Evolutionary conservation across 164 flowering plant species (phyloP).

Genomic region (Dillenia suffruticosa): DNA sequence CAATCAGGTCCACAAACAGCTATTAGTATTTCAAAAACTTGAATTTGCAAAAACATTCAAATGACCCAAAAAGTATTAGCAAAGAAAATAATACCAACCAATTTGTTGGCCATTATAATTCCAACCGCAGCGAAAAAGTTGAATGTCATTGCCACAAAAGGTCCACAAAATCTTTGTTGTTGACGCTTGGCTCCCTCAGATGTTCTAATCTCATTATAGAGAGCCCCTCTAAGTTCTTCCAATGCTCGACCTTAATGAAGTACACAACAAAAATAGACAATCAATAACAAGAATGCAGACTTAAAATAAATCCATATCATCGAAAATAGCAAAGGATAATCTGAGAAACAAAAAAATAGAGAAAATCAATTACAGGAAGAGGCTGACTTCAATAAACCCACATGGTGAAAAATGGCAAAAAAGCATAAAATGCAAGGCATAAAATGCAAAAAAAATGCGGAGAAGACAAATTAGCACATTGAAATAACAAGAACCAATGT

Average conservation of each 20-base stretch:
- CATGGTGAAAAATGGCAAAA: too few relatives aligned
- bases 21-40: too few relatives aligned
- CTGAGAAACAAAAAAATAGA: not conserved
- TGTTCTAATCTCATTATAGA: conserved; percentile 70
- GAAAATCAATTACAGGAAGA: not conserved
- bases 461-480: too few relatives aligned
- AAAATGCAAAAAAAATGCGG: too few relatives aligned
- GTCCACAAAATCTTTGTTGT: conserved; percentile 76
- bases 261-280: not conserved
- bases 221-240: conserved; percentile 67
- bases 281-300: not conserved
- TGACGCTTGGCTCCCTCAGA: conserved; percentile 85
- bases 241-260: conserved; percentile 54
- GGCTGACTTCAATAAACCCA: not conserved
- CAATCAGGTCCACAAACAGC: not conserved
- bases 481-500: too few relatives aligned
- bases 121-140: conserved; percentile 71
- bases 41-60: not conserved
- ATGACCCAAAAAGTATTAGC: not conserved
- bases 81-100: conserved; percentile 32
- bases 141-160: conserved; percentile 65
- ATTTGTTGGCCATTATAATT: conserved; percentile 73
- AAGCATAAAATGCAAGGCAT: too few relatives aligned
- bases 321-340: not conserved
- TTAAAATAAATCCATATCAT: not conserved